Evolutionary conservation across 1,284 basidiomycete genomes (phyloP), one percentile per base, ranked within the genome.

Genomic region (Fomitopsis betulina): DNA sequence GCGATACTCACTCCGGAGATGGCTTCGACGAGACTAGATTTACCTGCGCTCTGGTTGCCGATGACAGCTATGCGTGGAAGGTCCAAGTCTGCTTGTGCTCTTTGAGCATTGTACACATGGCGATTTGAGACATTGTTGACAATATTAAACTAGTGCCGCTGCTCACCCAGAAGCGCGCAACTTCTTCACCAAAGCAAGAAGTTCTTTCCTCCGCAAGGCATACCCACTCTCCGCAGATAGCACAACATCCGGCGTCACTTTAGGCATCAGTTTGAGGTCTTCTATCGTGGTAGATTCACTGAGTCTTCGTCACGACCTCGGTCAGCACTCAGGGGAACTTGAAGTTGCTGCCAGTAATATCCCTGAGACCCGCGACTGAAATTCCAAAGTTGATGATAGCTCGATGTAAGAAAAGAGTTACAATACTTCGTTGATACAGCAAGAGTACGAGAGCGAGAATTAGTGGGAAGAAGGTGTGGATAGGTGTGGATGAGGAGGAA

Each of bases 1-100:
- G 27, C 13, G 5, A 27, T 23, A 69, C 77, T 55, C 66, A 86
- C 84, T 3, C 81, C 82, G 15, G 79, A 83, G 0, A 86, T 80
- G 0, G 81, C 83, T 59, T 86, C 84, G 0, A 86, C 80, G 1
- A 60, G 58, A 57, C 63, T 58, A 37, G 54, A 67, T 76, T 62
- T 66, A 77, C 84, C 83, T 0, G 85, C 68, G 47, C 65, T 67
- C 58, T 70, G 68, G 49, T 68, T 69, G 1, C 69, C 69, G 21
- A 70, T 68, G 40, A 70, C 69, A 3, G 65, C 68, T 25, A 70
- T 64, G 1, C 68, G 66, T 13, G 69, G 69, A 1, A 70, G 63
- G 42, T 69, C 67, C 2, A 70, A 47, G 40, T 68, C 63, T 6
- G 64, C 62, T 49, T 70, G 67, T 6, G 68, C 68, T 13, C 69